A percentile compares a stretch with the other conserved stretches of the same genome.
Evolutionary conservation across 2,329 filamentous ascomycete species (phyloP).

Genomic region (Teratosphaeria epicoccoides): DNA sequence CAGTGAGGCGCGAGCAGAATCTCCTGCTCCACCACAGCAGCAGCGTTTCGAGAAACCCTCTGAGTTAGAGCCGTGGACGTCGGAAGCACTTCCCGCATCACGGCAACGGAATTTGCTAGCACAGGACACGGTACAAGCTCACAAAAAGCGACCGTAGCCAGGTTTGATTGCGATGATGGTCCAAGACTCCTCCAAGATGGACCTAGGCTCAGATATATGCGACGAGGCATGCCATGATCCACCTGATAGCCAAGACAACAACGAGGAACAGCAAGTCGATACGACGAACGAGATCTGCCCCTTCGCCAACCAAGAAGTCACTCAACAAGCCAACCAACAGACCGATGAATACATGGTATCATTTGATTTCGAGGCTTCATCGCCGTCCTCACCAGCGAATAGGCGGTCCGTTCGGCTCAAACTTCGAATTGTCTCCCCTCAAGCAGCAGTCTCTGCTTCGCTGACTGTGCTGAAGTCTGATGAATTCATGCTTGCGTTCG

Average conservation of each 20-base stretch:
- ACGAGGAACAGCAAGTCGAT: too few species aligned
- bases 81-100: neutral
- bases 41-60: neutral
- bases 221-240: too few species aligned
- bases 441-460: neutral
- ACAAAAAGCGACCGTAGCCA: neutral
- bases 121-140: neutral
- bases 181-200: neutral
- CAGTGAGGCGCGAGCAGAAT: neutral
- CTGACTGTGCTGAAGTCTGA: neutral
- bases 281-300: neutral
- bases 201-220: too few species aligned
- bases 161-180: neutral
- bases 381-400: neutral
- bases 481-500: neutral
- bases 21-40: neutral
- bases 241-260: too few species aligned
- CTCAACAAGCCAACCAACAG: neutral
- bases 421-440: neutral
- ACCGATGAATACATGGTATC: too few species aligned
- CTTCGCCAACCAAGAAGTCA: neutral
- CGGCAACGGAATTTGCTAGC: neutral
- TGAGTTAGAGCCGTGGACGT: neutral
- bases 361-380: neutral
- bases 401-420: neutral